phyloP scores from a whole-genome alignment of 495 filamentous ascomycete genomes.

The Penicillium manginii region DNA sequence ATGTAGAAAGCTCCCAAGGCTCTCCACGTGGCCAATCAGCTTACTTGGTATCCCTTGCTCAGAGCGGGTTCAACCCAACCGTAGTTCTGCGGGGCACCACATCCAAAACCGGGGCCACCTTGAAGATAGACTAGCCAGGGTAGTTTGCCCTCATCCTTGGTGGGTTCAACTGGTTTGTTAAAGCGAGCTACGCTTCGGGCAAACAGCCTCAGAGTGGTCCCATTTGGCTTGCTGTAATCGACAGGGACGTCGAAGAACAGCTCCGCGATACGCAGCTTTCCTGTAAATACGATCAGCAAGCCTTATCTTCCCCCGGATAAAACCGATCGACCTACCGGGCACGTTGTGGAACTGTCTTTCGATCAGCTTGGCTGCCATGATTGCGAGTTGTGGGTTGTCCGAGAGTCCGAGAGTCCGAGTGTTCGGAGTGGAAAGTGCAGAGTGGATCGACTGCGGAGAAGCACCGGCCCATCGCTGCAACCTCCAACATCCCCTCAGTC shows the following conservation, averaged over 20 bases:
- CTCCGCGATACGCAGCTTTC: conserved; percentile 76
- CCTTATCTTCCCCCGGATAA: not conserved
- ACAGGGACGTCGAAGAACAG: conserved; percentile 84
- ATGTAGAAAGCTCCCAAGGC: not conserved
- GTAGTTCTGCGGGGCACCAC: conserved; percentile 70
- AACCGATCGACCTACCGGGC: conserved; percentile 35
- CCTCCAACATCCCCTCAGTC: conserved; percentile 1
- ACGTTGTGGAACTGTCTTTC: conserved; percentile 48
- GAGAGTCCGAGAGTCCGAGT: conserved; percentile 2
- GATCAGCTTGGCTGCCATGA: conserved; percentile 50
- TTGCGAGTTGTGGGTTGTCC: conserved; percentile 6
- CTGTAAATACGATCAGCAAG: conserved; percentile 42
- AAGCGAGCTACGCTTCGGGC: conserved; percentile 69
- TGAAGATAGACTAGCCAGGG: conserved; percentile 71
- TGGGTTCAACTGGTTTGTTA: conserved; percentile 61
- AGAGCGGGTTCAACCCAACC: conserved; percentile 69
- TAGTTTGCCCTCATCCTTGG: conserved; percentile 54
- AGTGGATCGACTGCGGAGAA: conserved; percentile 19
- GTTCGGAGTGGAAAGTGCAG: conserved; percentile 11
- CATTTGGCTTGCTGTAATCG: conserved; percentile 67
- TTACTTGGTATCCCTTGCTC: conserved; percentile 74
- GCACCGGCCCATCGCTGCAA: not conserved
- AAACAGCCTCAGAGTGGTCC: conserved; percentile 71
- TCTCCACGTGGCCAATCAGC: conserved; percentile 8
- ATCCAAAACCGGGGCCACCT: conserved; percentile 80